Base-by-base conservation (phyloP, 306 rosid genomes). In the Quercus glauca region DNA sequence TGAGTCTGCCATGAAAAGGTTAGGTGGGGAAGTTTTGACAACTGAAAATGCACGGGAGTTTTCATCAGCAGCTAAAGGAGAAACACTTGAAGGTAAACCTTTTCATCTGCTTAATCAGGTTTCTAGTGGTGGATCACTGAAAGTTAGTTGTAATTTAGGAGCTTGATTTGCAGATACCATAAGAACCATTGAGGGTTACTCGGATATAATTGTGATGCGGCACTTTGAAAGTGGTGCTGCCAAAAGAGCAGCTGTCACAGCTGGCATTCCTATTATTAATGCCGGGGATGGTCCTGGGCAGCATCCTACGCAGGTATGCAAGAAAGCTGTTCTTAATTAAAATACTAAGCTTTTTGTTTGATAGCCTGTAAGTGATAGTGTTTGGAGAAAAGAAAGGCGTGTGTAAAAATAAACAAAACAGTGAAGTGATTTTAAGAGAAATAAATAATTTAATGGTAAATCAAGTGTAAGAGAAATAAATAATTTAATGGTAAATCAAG, bases 251-350 rank as follows among this genome's bases (percentile, higher is more conserved):
- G 97, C 98, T 20, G 86, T 85, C 60, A 87, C 89, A 19, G 93
- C 97, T 55, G 75, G 79, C 76, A 87, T 94, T 87, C 97, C 98
- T n/a, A 41, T 94, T 41, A 91, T 94, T 51, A 94, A 94, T 82
- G 98, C 98, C 3, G 98, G 97, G 74, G 98, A 94, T 78, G 98
- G 97, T 86, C 97, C 97, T 80, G 98, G 98, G 55, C 97, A 94
- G 52, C 97, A 92, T 81, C 98, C 97, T 23, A 88, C 97, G 53
- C 98, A 92, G 91, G 98, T 92, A 77, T 76, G 79, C 17, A 6
- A 9, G 67, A 45, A 15, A 14, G n/a, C 59, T 45, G 26, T 70
- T n/a, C 28, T 4, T 71, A 20, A n/a, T 52, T 29, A 28, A 0
- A 45, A 67, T 67, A 33, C 9, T 65, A 13, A 18, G 19, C 35